A percentile compares a stretch with the other conserved stretches of the same genome.
phyloP scores from a whole-genome alignment of 2,329 filamentous ascomycete species.

The Zymoseptoria pseudotritici region DNA sequence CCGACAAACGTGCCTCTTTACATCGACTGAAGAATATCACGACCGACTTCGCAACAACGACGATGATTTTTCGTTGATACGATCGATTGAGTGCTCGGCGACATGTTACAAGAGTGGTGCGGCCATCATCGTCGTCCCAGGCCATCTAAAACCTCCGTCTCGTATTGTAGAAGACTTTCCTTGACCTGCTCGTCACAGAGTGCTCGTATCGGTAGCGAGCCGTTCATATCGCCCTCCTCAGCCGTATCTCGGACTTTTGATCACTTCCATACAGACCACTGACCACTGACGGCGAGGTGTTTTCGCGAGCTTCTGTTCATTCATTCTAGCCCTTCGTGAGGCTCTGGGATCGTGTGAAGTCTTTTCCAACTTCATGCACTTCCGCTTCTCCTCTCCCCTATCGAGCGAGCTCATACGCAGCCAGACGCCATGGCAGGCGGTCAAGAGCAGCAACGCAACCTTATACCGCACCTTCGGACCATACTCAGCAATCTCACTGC shows the following conservation, averaged over 20 bases:
- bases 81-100: background rate
- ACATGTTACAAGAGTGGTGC: background rate
- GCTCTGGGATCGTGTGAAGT: no score
- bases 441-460: constrained; percentile 7
- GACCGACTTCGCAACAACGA: background rate
- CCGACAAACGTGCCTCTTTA: background rate
- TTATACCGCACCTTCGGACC: constrained; percentile 35
- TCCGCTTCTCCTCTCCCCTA: background rate
- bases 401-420: background rate
- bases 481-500: constrained; percentile 37
- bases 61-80: background rate
- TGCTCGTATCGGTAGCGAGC: background rate
- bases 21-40: background rate
- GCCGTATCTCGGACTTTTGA: background rate
- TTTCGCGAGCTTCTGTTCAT: no score
- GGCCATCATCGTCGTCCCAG: background rate
- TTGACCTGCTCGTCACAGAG: background rate
- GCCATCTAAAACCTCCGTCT: background rate
- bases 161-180: background rate
- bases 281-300: no score
- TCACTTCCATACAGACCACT: background rate
- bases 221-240: background rate
- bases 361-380: background rate
- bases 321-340: no score
- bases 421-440: constrained; percentile 3